Base-by-base conservation (phyloP, 306 rosid species). In the Glycine tomentella region DNA sequence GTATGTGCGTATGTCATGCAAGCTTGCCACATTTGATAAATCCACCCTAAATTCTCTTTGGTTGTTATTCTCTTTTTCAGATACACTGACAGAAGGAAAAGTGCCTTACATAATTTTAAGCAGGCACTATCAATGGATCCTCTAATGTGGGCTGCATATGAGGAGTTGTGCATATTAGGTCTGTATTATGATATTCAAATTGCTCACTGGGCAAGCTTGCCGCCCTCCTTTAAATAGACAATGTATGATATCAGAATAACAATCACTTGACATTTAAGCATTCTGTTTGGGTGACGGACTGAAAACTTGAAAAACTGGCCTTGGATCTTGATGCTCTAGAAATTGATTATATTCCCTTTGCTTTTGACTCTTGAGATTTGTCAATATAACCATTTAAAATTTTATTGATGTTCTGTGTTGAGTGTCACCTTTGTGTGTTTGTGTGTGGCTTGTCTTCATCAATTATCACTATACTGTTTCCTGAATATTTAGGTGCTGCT, bases 91-190 rank as follows among this genome's bases (percentile, higher is more conserved):
- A 80, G 87, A 87, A 73, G 78, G 85, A 80, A 75, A 80, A 87
- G 71, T 80, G 87, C 89, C 31, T 31, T 87, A 44, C 81, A 77
- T 67, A 85, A 87, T 81, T 87, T 87, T 77, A 87, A 83, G 79
- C 81, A 66, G 85, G 87, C 89, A 50, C 76, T 83, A 44, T 87
- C 80, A 34, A 46, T 80, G 69, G 89, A 87, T 83, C 87, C 89
- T 77, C 81, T 87, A 48, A 87, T 87, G 85, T 87, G 99, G 99
- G 88, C 87, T 75, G 99, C 99, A 38, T 96, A 86, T 56, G 98
- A 92, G 63, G 99, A 93, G 86, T 92, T 96, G 59, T 96, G 99
- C 79, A 72, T 90, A 81, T 86, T 96, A 93, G 99, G 99, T 95
- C 51, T 63, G 93, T 86, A 77, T 79, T 79, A 58, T 31, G 76